A percentile compares a stretch with the other conserved stretches of the same genome.
phyloP scores from a whole-genome alignment of 202 grass and related monocot species.

The Musa balbisiana region DNA sequence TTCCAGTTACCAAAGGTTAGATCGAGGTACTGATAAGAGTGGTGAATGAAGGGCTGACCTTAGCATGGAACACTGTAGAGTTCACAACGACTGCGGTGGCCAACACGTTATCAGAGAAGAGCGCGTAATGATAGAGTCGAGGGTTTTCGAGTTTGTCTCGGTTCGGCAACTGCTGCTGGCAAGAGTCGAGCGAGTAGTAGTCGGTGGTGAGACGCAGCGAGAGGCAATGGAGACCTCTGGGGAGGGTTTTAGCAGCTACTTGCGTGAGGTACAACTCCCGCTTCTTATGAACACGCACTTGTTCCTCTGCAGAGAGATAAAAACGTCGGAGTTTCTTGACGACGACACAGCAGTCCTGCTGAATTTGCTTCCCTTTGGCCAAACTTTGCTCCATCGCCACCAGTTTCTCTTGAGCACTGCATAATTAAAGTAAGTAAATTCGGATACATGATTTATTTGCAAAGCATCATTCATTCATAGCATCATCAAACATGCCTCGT shows the following conservation, averaged over 20 bases:
- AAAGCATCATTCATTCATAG: too few relatives aligned
- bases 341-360: constrained; percentile 43
- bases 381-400: constrained; percentile 61
- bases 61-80: constrained; percentile 65
- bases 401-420: constrained; percentile 56
- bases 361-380: constrained; percentile 38
- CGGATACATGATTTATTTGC: neutral
- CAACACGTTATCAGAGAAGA: constrained; percentile 89
- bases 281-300: constrained; percentile 44
- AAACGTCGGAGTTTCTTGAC: constrained; percentile 39
- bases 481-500: too few relatives aligned
- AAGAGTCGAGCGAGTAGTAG: constrained; percentile 41
- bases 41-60: constrained; percentile 36
- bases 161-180: constrained; percentile 33
- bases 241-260: constrained; percentile 65
- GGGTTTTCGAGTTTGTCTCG: constrained; percentile 58
- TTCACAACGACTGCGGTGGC: constrained; percentile 77
- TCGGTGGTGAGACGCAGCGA: constrained; percentile 57
- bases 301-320: constrained; percentile 48
- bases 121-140: constrained; percentile 63
- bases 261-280: constrained; percentile 50
- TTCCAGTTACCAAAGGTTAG: neutral
- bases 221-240: constrained; percentile 73
- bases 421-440: constrained; percentile 26
- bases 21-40: constrained; percentile 2